These are phyloP conservation scores for Lithohypha guttulata DNA, from an alignment of 2,329 filamentous ascomycete genomes.

Conservation along the genomic window DNA sequence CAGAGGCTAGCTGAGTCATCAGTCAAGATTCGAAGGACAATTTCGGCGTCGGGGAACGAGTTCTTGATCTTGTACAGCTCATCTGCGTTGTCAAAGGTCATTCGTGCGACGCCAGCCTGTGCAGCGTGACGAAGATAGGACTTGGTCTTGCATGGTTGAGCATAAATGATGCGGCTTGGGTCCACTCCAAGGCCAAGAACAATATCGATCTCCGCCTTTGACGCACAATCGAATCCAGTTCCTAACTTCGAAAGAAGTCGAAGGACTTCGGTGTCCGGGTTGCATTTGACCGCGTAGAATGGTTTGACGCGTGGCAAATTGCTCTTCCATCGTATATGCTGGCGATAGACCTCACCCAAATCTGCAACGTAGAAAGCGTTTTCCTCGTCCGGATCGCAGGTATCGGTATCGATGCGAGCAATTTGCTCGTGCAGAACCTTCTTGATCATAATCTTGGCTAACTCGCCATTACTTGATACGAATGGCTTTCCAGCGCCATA, in stretches of 20 bases:
- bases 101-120: conserved; percentile 77
- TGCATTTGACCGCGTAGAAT: conserved; percentile 98
- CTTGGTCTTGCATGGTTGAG: conserved; percentile 98
- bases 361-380: conserved; percentile 98
- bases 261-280: conserved; percentile 83
- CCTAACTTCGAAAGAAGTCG: conserved; percentile 78
- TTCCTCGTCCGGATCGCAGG: conserved; percentile 84
- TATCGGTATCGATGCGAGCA: conserved; percentile 71
- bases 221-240: conserved; percentile 95
- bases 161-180: conserved; percentile 91
- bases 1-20: conserved; percentile 93
- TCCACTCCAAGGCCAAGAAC: conserved; percentile 73
- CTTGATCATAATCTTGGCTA: conserved; percentile 72
- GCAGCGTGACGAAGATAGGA: conserved; percentile 90
- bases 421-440: conserved; percentile 79
- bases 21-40: conserved; percentile 88
- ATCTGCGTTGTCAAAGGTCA: conserved; percentile 98
- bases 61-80: conserved; percentile 97
- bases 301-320: conserved; percentile 86
- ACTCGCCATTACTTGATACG: conserved; percentile 30
- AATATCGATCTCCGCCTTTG: conserved; percentile 92
- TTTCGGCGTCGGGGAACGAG: conserved; percentile 76
- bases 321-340: conserved; percentile 96
- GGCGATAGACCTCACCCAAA: conserved; percentile 95
- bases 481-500: conserved; percentile 39